phyloP scores from a whole-genome alignment of 2,329 filamentous ascomycete genomes.

The Amylocarpus encephaloides region DNA sequence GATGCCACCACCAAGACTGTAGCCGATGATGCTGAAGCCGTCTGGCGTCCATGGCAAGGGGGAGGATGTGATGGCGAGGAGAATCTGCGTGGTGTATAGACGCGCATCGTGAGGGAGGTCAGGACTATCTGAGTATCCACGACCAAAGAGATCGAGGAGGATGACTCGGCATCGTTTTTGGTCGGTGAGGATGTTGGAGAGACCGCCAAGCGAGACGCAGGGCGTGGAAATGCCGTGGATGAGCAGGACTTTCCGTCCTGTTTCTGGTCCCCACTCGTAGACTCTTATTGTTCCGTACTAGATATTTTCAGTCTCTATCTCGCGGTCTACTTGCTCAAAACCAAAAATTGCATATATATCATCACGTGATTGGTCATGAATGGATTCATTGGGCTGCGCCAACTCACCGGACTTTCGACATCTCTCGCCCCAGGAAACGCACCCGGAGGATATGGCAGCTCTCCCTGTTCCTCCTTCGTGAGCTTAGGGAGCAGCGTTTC shows the following conservation, averaged over 20 bases:
- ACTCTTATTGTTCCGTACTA: conserved; percentile 63
- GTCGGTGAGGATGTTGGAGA: conserved; percentile 59
- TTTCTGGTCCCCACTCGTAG: conserved; percentile 73
- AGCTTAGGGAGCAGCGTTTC: conserved; percentile 19
- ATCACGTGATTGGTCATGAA: background rate
- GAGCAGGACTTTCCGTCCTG: conserved; percentile 65
- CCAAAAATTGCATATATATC: background rate
- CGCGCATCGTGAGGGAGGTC: conserved; percentile 54
- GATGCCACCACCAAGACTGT: conserved; percentile 74
- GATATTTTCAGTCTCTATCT: background rate
- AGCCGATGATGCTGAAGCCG: conserved; percentile 68
- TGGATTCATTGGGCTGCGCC: no score
- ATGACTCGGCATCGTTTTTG: conserved; percentile 67
- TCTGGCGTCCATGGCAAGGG: conserved; percentile 45
- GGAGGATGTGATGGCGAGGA: conserved; percentile 60
- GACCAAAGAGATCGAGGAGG: conserved; percentile 71
- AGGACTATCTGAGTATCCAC: conserved; percentile 69
- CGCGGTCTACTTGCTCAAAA: background rate
- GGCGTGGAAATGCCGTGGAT: conserved; percentile 81
- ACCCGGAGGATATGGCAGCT: conserved; percentile 60
- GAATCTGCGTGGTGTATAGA: conserved; percentile 60
- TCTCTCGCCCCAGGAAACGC: conserved; percentile 63
- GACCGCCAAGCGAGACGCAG: conserved; percentile 57
- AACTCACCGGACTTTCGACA: conserved; percentile 49
- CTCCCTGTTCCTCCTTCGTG: conserved; percentile 30